phyloP scores from a whole-genome alignment of 129 eudicot genomes.

The Solidago caesia region DNA sequence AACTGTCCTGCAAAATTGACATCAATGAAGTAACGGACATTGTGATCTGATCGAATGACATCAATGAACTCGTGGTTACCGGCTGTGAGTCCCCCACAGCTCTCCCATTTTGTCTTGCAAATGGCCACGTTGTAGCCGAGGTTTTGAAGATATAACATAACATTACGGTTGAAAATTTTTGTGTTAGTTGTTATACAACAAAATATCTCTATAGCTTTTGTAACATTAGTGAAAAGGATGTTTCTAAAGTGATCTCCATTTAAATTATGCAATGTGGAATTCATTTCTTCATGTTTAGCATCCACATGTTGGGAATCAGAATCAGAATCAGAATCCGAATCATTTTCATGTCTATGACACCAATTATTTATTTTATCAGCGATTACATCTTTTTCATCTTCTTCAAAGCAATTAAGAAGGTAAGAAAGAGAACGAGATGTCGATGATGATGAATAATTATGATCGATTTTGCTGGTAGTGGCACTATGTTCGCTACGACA shows the following conservation, averaged over 20 bases:
- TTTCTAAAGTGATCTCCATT: constrained; percentile 39
- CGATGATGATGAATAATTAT: constrained; percentile 16
- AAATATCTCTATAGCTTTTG: constrained; percentile 42
- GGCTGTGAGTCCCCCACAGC: constrained; percentile 60
- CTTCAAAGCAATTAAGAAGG: constrained; percentile 47
- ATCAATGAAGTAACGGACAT: constrained; percentile 58
- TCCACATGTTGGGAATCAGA: constrained; percentile 33
- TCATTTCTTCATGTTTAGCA: constrained; percentile 8
- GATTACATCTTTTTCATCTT: constrained; percentile 2
- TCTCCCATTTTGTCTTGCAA: constrained; percentile 75
- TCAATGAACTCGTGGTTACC: constrained; percentile 85
- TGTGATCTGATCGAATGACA: constrained; percentile 30
- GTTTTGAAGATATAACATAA: constrained; percentile 52
- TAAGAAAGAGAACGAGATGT: constrained; percentile 52
- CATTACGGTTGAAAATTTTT: constrained; percentile 47
- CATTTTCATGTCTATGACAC: constrained; percentile 4
- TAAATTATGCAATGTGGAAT: constrained; percentile 14
- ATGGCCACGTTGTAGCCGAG: constrained; percentile 77
- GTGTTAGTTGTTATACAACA: constrained; percentile 22
- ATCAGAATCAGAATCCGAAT: background rate
- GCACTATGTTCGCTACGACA: constrained; percentile 63
- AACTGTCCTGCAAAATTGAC: constrained; percentile 59
- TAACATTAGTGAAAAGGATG: constrained; percentile 39
- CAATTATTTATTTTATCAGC: constrained; percentile 14
- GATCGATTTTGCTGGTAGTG: constrained; percentile 31